Base-by-base conservation (phyloP, 1,284 basidiomycete species). In the Abortiporus biennis region DNA sequence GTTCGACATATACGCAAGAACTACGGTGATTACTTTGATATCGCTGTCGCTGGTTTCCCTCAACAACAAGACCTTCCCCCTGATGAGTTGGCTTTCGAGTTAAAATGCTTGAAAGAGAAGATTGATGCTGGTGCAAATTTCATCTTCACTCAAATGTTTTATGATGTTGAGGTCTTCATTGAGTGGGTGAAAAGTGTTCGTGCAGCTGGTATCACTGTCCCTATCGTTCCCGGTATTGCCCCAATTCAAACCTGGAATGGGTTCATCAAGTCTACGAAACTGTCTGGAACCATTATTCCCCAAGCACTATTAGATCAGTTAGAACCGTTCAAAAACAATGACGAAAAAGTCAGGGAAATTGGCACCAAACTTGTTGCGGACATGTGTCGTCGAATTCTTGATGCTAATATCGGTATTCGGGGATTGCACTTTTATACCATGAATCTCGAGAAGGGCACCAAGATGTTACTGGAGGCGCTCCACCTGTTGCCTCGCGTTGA, bases 231-330 rank as follows among this genome's bases (percentile, higher is more conserved):
- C 17, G 92, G 92, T 30, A 89, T 99, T 56, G 94, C 93, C 67
- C 95, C 95, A 4, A 94, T 99, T 50, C 95, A 99, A 66, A 97
- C 92, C 27, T 98, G 92, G 85, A 93, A 94, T 53, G 94, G 93
- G 20, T 98, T 98, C 68, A 76, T 86, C 63, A 89, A 92, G 42
- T 92, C 94, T 49, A 94, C 94, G 5, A 85, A 76, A 53, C 74
- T 98, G 32, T 91, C 95, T 42, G 81, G 85, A 54, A 95, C 83
- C 17, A 58, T 78, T 20, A 92, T 99, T 22, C 95, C 96, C 0
- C 78, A 84, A 54, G 66, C 64, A 45, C 87, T 94, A 62, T 67
- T 87, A 61, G 85, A 93, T 46, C 80, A 73, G 17, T 74, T 99
- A 34, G 87, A 92, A 56, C 92, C 92, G 0, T 73, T 96, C 60